Conservation (phyloP, 345 rosid genomes). For the Eucalyptus erythrocorys region DNA sequence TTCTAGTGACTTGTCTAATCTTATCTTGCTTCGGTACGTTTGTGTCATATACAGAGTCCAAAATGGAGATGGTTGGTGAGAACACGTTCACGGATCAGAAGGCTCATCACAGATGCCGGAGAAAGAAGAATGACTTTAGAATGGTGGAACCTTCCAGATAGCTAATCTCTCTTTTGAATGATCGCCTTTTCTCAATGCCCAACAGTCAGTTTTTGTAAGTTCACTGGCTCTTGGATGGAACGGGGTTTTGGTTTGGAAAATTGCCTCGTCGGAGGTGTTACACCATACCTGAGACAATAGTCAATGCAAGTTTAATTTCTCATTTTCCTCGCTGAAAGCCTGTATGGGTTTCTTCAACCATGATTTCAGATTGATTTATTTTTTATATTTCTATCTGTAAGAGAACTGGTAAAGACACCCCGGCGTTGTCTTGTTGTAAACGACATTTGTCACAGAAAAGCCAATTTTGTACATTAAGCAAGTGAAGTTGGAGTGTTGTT, state of each 20-base stretch:
- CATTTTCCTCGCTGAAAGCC: not conserved
- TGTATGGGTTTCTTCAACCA: not conserved
- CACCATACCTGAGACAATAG: not conserved
- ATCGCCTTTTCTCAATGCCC: not conserved
- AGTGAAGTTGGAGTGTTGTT: not conserved
- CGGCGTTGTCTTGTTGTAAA: not conserved
- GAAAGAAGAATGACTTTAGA: conserved; percentile 79
- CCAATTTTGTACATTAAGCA: not conserved
- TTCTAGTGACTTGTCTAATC: not conserved
- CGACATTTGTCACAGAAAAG: not conserved
- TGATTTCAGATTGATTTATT: not conserved
- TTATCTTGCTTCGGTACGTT: not conserved
- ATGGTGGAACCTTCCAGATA: conserved; percentile 48
- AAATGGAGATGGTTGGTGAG: conserved; percentile 63
- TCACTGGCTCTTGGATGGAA: not conserved
- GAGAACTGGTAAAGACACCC: not conserved
- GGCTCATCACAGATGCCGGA: conserved; percentile 67
- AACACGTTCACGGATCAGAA: conserved; percentile 69
- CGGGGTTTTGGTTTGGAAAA: not conserved
- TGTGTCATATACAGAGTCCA: conserved; percentile 41
- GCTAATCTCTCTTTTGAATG: not conserved
- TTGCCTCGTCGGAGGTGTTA: not conserved
- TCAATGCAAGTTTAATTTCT: not conserved
- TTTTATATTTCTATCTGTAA: not conserved
- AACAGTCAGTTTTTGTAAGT: not conserved